A percentile compares a stretch with the other conserved stretches of the same genome.
Conservation (phyloP, 345 rosid species). For the Euphorbia peplus region DNA sequence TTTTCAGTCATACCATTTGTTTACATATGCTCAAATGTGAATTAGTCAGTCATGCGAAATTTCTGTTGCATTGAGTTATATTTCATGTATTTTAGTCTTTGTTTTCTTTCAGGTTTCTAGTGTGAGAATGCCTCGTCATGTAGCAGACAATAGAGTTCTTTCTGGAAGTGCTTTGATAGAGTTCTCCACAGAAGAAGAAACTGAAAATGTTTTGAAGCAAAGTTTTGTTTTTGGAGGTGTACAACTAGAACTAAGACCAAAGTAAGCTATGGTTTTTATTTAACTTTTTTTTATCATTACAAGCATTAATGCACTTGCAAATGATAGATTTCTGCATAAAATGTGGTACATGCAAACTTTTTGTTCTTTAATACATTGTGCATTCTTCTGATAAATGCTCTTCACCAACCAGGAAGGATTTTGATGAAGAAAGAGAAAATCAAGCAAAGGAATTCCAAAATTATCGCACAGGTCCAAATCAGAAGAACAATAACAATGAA, state of each 20-base stretch:
- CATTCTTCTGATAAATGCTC: background rate
- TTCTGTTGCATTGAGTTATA: background rate
- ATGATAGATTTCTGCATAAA: background rate
- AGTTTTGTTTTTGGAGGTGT: constrained; percentile 64
- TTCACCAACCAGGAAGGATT: constrained; percentile 59
- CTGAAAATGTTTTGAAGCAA: constrained; percentile 52
- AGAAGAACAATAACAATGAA: constrained; percentile 49
- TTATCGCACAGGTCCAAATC: constrained; percentile 37
- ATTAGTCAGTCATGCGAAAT: background rate
- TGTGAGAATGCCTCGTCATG: constrained; percentile 88
- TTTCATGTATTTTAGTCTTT: constrained; percentile 5
- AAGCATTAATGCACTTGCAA: background rate
- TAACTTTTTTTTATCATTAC: background rate
- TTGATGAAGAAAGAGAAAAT: constrained; percentile 66
- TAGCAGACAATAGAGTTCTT: constrained; percentile 60
- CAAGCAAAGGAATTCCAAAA: constrained; percentile 45
- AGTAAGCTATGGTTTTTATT: constrained; percentile 45
- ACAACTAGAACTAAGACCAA: constrained; percentile 69
- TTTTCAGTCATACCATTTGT: background rate
- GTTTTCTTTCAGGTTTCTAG: constrained; percentile 59
- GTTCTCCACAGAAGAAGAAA: constrained; percentile 72
- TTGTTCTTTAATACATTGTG: background rate
- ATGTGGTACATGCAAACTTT: background rate
- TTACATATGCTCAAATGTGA: background rate
- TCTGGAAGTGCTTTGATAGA: constrained; percentile 86